Evolutionary conservation across 116 monocot genomes (phyloP), one percentile per base, ranked within the genome.

Genomic region (Iris pallida): DNA sequence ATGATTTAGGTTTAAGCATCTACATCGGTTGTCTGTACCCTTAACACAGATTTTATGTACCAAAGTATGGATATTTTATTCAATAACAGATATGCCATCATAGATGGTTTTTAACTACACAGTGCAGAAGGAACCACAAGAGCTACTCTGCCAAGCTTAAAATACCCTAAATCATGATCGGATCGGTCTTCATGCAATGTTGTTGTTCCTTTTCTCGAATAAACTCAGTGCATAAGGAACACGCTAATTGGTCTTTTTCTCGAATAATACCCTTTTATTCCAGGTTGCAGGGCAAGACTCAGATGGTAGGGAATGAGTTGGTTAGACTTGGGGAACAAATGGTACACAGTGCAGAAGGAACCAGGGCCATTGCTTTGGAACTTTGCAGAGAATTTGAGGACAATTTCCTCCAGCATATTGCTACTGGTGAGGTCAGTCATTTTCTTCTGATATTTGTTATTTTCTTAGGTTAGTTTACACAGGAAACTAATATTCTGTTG

Each of bases 221-320:
- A n/a, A n/a, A n/a, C n/a, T n/a, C n/a, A n/a, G n/a, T n/a, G n/a
- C n/a, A n/a, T n/a, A n/a, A n/a, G n/a, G n/a, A n/a, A n/a, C n/a
- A n/a, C n/a, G n/a, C n/a, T n/a, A n/a, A n/a, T n/a, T 30, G 30
- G 30, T 30, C 3, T 30, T 30, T 30, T 30, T 30, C 30, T 30
- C 3, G 30, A 30, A 30, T 30, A 30, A 30, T 30, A 30, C 30
- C 30, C 30, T 30, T 30, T 19, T 11, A 11, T 73, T 76, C 55
- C 87, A 97, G 97, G 56, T 75, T 97, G 46, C 90, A 97, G 65
- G 87, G 97, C 17, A 97, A 92, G 75, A 87, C 97, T 15, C 90
- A 97, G 72, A 72, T 90, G 19, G 92, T 92, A 13, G 81, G 87
- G 70, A 85, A 92, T 78, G 92, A 92, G 68, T 75, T 97, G 66